Evolutionary conservation across 73 alveolate genomes (phyloP).

Genomic region (Diophrys appendiculata): DNA sequence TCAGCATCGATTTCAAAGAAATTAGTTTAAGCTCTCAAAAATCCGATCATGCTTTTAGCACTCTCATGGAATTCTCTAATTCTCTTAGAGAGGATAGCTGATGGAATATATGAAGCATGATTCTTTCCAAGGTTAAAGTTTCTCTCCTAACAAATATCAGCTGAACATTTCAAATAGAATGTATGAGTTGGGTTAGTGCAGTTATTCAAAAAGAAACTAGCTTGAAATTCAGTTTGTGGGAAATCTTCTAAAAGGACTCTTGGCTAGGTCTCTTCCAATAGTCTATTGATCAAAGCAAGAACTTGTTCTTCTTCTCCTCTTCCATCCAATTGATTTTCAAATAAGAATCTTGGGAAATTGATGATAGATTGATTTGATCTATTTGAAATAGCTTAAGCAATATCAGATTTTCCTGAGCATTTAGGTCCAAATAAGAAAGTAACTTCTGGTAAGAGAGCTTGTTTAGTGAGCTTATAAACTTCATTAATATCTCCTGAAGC

Average conservation of each 20-base stretch:
- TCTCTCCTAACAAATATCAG: constrained; percentile 52
- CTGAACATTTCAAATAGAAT: constrained; percentile 33
- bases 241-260: constrained; percentile 77
- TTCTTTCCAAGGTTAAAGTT: constrained; percentile 36
- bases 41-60: constrained; percentile 6
- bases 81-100: constrained; percentile 32
- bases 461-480: constrained; percentile 76
- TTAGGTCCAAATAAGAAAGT: constrained; percentile 76
- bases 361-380: constrained; percentile 60
- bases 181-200: constrained; percentile 34
- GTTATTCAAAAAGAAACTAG: constrained; percentile 61
- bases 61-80: constrained; percentile 35
- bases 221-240: constrained; percentile 71
- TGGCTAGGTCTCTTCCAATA: constrained; percentile 43
- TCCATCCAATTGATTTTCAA: constrained; percentile 34
- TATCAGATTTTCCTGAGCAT: constrained; percentile 74
- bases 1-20: constrained; percentile 43
- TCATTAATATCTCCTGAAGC: constrained; percentile 84
- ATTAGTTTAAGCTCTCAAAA: neutral
- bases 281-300: constrained; percentile 48
- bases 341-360: constrained; percentile 54
- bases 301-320: constrained; percentile 41
- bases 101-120: constrained; percentile 34
- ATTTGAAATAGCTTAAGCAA: constrained; percentile 63
- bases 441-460: constrained; percentile 73